Base-by-base conservation (phyloP, 1,284 basidiomycete species). In the Pseudozyma tsukubaensis region DNA sequence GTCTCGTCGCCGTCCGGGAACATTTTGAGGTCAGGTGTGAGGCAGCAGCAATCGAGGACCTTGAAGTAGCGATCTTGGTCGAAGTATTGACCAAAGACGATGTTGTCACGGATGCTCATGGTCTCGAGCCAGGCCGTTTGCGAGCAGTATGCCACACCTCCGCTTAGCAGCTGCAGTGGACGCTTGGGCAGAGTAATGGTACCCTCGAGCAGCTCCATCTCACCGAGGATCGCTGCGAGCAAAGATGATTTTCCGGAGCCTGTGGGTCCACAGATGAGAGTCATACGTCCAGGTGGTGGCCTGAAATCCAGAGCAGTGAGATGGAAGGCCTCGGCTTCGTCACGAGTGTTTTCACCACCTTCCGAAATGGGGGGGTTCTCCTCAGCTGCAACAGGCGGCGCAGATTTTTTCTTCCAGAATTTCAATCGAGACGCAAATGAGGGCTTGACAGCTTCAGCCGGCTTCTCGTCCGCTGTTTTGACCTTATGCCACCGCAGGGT, bases 401-500 rank as follows among this genome's bases (percentile, higher is more conserved):
- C 11, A 12, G 58, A 54, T 7, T 50, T 34, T 19, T 68, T 49
- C 19, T 53, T 55, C 58, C 61, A 63, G 36, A 75, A 50, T 21
- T 44, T 59, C 16, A 63, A 18, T 21, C 32, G 42, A 1, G 59
- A 54, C 14, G 57, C 14, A 29, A 65, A n/a, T 10, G 53, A 48
- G 8, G 54, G 50, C 34, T 55, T 62, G 13, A 43, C 19, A 11
- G 59, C 8, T 18, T 51, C 13, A 5, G 36, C 32, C 0, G 49
- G 12, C 11, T 59, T 52, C 8, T 55, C 47, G 7, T 29, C 24
- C 6, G 32, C 10, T 8, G 49, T 18, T 42, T 66, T 71, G 6
- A 35, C 18, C 12, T 35, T 34, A 16, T 68, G 59, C 70, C 66
- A 69, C 1, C 57, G 89, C 82, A 92, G 89, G 3, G 88, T 88